Evolutionary conservation across 345 rosid genomes (phyloP).

Genomic region (Mangifera indica): DNA sequence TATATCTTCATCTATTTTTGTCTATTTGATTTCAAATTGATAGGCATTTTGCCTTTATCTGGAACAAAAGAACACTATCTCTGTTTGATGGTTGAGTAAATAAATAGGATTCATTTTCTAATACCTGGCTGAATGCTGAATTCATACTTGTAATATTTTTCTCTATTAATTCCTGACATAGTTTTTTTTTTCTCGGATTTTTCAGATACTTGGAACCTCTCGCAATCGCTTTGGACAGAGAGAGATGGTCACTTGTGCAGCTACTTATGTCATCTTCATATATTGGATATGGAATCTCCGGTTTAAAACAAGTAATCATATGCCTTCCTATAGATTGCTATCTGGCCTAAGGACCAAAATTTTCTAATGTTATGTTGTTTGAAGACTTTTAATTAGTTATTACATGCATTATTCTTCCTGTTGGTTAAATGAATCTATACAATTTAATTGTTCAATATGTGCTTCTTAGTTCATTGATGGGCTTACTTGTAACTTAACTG

Average conservation of each 20-base stretch:
- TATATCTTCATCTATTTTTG: not conserved
- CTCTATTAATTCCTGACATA: not conserved
- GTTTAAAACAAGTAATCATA: conserved; percentile 76
- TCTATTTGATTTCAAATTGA: not conserved
- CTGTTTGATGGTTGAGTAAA: not conserved
- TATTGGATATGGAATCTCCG: conserved; percentile 84
- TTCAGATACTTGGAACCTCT: conserved; percentile 93
- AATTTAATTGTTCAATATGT: not conserved
- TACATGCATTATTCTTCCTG: not conserved
- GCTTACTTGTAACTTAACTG: not conserved
- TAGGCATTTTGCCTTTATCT: conserved; percentile 4
- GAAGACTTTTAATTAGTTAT: not conserved
- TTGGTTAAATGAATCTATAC: not conserved
- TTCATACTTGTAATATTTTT: not conserved
- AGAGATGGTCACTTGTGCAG: conserved; percentile 96
- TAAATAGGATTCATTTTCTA: not conserved
- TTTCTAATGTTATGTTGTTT: not conserved
- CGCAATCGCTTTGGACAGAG: conserved; percentile 84
- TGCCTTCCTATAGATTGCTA: conserved; percentile 6
- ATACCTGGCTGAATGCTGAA: not conserved
- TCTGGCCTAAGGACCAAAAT: not conserved
- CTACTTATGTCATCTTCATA: conserved; percentile 85
- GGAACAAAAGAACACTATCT: not conserved
- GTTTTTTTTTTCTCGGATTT: conserved; percentile 12
- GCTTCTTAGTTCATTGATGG: not conserved